Base-by-base conservation (phyloP, 768 basidiomycete genomes). In the Amanita molliuscula region DNA sequence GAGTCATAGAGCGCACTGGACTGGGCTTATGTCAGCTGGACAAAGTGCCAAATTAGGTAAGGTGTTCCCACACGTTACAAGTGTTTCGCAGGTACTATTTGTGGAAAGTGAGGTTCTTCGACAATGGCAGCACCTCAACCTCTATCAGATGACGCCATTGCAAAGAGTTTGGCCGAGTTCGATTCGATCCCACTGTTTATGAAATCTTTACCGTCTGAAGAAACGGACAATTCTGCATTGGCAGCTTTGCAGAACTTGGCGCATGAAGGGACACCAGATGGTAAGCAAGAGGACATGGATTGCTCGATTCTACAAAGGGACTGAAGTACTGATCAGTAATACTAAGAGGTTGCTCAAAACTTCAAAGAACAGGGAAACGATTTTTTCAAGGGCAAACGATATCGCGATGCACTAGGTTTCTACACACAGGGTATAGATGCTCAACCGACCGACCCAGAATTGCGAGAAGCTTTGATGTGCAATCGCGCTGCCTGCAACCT, bases 361-460 rank as follows among this genome's bases (percentile, higher is more conserved):
- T 96, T 97, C 67, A 97, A 96, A 64, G 82, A 90, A 47, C 90
- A 95, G 62, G 96, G 93, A 4, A 98, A 97, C 61, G 92, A 94
- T 49, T 90, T 95, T 59, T 95, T 88, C 69, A 84, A 81, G 56
- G 84, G 84, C 25, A 90, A 88, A 60, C 78, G 88, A 37, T 87
- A 79, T 64, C 78, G 88, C 33, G 93, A 98, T 63, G 96, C 96
- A 0, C 53, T 84, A 6, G 79, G 81, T 0, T 96, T 97, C 63
- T 99, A 98, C 63, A 81, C 84, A 0, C 88, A 94, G 62, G 95
- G 87, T 1, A 58, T 98, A 21, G 89, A 93, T 50, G 88, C 86
- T 16, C 80, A 87, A 50, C 89, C 93, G 8, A 76, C 78, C 23
- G 81, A 89, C 55, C 50, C 55, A 6, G 53, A 56, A 11, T 58